Evolutionary conservation across 805 yeast genomes (phyloP), one percentile per base, ranked within the genome.

Genomic region (Candida yuanshanica): DNA sequence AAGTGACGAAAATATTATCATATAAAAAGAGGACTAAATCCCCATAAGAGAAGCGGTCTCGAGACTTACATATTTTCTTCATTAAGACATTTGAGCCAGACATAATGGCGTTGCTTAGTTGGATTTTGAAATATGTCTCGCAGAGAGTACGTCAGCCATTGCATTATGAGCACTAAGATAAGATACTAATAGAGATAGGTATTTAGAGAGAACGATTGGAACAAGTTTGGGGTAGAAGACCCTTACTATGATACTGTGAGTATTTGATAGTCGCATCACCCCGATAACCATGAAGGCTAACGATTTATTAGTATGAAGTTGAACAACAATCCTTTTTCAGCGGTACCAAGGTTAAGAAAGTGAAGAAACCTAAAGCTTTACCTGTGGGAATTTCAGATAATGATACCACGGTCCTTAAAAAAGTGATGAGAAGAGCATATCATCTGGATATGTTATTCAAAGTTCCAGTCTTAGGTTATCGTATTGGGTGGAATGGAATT

Each of bases 401-500:
- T 39, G 90, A 85, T 53, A 59, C 63, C 24, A 53, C 54, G 13
- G 62, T 82, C 0, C 59, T 87, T 48, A 63, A 62, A 33, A 58
- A 61, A 18, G 77, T 84, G 37, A 66, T 77, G 47, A 65, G 74
- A 43, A 68, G 74, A 46, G 90, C 95, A 3, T 79, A 81, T 53
- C 68, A 78, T 33, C 65, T 83, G 51, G 95, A 86, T 54, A 75
- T 80, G 70, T 67, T 77, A 57, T 77, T 87, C 55, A 65, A 66
- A 12, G 44, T 81, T 10, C 21, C 34, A 10, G 12, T 43, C 27
- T 64, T 79, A 41, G 90, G 95, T 2, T 62, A 82, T 42, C 70
- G 77, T 43, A 64, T 81, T 43, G 91, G 95, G 2, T 80, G 83
- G 78, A 59, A 81, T 33, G 84, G 81, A 17, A 48, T 86, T 4